Evolutionary conservation across 345 rosid genomes (phyloP).

Genomic region (Populus tremula): DNA sequence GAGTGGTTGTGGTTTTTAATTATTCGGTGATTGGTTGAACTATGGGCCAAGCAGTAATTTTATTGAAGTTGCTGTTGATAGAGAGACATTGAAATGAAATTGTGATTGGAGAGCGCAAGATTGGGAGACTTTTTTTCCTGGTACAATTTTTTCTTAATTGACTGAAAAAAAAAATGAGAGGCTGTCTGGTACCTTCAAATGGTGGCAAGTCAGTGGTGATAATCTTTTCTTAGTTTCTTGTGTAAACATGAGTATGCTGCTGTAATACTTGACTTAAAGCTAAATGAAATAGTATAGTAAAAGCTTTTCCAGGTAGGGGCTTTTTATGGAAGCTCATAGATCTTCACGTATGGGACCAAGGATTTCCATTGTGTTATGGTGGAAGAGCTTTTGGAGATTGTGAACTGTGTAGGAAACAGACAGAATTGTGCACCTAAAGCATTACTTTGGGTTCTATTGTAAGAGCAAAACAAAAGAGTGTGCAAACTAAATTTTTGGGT

Average conservation of each 20-base stretch:
- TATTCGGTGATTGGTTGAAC: background rate
- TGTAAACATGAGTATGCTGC: background rate
- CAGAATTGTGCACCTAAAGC: no score
- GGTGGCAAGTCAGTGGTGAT: background rate
- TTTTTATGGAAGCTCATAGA: no score
- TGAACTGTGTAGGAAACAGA: background rate
- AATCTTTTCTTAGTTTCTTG: background rate
- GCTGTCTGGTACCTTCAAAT: background rate
- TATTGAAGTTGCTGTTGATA: background rate
- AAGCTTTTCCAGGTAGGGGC: background rate
- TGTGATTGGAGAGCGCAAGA: background rate
- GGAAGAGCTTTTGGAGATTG: background rate
- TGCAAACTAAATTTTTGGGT: no score
- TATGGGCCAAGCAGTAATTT: background rate
- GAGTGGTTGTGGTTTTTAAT: background rate
- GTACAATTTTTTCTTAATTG: background rate
- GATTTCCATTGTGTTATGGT: background rate
- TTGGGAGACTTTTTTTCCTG: background rate
- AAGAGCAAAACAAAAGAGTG: no score
- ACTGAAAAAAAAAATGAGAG: background rate
- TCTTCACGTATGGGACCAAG: background rate
- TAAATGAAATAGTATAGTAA: background rate
- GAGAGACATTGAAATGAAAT: background rate
- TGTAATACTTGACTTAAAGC: background rate
- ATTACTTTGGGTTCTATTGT: no score